phyloP scores from a whole-genome alignment of 2,329 filamentous ascomycete species.

The Sordariomycetes sp. region DNA sequence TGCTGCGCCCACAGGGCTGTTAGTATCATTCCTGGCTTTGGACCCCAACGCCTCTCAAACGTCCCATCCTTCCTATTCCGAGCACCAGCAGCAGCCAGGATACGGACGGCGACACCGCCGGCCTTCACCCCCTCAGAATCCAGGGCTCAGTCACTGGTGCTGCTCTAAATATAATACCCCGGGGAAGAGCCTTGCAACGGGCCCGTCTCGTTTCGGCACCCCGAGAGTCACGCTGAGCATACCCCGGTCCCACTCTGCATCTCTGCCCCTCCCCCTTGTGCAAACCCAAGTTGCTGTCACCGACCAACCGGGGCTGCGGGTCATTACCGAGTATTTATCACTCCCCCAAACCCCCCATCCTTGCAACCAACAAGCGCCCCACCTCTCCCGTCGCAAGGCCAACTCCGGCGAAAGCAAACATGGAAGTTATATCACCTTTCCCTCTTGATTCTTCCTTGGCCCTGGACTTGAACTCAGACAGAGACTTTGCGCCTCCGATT shows the following conservation, averaged over 20 bases:
- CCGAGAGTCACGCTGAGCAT: not conserved
- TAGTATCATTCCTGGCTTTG: not conserved
- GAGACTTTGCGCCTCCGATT: not conserved
- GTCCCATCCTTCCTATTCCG: not conserved
- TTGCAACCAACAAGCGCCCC: not conserved
- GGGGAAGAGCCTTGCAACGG: not conserved
- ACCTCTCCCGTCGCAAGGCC: not conserved
- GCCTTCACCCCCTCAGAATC: not conserved
- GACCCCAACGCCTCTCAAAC: not conserved
- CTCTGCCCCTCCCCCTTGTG: not conserved
- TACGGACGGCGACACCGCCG: not conserved
- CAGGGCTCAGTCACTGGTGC: not conserved
- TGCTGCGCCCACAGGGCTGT: not conserved
- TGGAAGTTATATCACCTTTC: conserved; percentile 1
- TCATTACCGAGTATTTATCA: not conserved
- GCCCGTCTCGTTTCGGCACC: not conserved
- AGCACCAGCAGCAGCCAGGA: not conserved
- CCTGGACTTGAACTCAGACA: not conserved
- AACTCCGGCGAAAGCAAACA: not conserved
- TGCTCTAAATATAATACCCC: not conserved
- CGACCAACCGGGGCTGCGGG: not conserved
- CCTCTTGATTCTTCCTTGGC: not conserved
- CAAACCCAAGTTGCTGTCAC: not conserved
- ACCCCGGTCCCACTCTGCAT: not conserved
- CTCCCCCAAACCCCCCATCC: not conserved